Evolutionary conservation across 352 stramenopile species (phyloP).

Genomic region (Globisporangium acanthophoron): DNA sequence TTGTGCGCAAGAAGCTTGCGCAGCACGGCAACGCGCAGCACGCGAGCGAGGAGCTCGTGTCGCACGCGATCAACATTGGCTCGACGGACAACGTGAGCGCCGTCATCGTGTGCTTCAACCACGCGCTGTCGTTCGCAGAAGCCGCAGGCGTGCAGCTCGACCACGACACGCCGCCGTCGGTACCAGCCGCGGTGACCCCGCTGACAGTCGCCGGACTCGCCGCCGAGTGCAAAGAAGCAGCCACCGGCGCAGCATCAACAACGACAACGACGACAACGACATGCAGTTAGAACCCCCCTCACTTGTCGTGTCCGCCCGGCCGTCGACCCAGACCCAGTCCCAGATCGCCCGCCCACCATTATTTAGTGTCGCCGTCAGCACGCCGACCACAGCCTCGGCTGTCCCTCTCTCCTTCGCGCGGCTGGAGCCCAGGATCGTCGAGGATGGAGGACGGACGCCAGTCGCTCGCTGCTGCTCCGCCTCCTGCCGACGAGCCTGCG

Average conservation of each 20-base stretch:
- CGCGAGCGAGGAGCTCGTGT: slow-evolving; percentile 77
- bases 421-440: neutral
- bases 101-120: slow-evolving; percentile 77
- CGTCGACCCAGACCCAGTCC: neutral
- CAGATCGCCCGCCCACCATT: neutral
- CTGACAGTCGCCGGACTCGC: neutral
- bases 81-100: slow-evolving; percentile 83
- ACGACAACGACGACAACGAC: slow-evolving; percentile 15
- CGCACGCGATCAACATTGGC: slow-evolving; percentile 71
- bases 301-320: neutral
- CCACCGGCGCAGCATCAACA: slow-evolving; percentile 8
- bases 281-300: neutral
- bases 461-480: neutral
- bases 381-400: neutral
- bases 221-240: slow-evolving; percentile 12
- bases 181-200: neutral
- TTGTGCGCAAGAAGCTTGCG: slow-evolving; percentile 64
- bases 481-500: neutral
- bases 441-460: neutral
- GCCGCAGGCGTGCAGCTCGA: slow-evolving; percentile 10
- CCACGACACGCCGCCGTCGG: neutral
- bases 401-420: neutral
- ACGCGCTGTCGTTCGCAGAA: slow-evolving; percentile 18
- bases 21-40: slow-evolving; percentile 73
- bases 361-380: slow-evolving; percentile 2